A percentile compares a stretch with the other conserved stretches of the same genome.
phyloP scores from a whole-genome alignment of 139 green algal genomes.

The Closterium sp. region DNA sequence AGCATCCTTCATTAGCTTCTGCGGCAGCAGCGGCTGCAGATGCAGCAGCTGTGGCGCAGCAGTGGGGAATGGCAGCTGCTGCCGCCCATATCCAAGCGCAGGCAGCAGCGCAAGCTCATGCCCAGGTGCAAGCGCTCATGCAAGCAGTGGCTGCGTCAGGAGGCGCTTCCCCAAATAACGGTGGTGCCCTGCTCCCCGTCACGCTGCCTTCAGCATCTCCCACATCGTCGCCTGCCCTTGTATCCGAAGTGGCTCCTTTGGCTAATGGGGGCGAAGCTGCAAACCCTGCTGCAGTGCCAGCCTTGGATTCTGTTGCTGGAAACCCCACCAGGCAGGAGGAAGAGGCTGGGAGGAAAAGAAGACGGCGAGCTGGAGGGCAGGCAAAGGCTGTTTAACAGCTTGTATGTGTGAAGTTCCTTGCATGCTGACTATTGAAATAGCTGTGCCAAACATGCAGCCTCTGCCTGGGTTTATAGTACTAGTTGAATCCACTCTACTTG shows the following conservation, averaged over 20 bases:
- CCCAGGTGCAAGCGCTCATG: neutral
- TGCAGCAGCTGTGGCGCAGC: neutral
- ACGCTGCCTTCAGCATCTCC: too few relatives aligned
- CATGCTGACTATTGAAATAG: too few relatives aligned
- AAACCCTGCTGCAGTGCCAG: too few relatives aligned
- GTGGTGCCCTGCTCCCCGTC: neutral
- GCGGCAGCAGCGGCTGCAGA: neutral
- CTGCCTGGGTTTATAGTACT: too few relatives aligned
- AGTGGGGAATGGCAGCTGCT: neutral
- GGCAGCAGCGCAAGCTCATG: neutral
- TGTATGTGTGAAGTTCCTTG: too few relatives aligned
- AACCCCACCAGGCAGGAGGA: too few relatives aligned
- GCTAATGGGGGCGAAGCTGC: too few relatives aligned
- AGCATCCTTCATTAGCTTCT: neutral
- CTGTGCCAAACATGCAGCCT: too few relatives aligned
- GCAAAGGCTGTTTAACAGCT: neutral
- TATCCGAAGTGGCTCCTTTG: too few relatives aligned
- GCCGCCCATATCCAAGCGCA: neutral
- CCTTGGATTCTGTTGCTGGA: too few relatives aligned
- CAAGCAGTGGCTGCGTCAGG: neutral
- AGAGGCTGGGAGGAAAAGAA: neutral
- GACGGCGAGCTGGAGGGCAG: neutral
- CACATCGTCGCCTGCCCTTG: neutral
- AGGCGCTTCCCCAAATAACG: neutral
- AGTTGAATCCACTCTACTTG: too few relatives aligned